Base-by-base conservation (phyloP, 1,139 yeast species). In the Suhomyces kunorum region DNA sequence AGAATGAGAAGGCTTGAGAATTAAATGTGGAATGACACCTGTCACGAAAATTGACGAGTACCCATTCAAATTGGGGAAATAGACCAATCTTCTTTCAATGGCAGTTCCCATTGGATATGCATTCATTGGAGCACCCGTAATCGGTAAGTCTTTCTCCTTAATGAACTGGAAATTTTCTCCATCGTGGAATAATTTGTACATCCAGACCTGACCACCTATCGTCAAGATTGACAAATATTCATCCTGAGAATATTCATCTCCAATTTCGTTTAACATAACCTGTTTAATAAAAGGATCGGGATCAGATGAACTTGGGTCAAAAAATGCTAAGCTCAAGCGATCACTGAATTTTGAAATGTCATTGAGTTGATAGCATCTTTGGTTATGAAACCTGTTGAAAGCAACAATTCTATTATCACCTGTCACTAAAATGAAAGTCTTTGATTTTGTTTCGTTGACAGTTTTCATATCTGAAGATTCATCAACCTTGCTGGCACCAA, bases 231-330 rank as follows among this genome's bases (percentile, higher is more conserved):
- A 72, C 45, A 89, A 59, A 57, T 80, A 82, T 50, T 87, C 90
- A 25, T 67, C 68, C 34, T 64, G 62, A 24, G 61, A 54, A 39
- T 76, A 69, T 18, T 68, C 62, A 50, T 84, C 87, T 3, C 96
- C 96, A 32, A 88, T 56, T 34, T 75, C 78, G 37, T 80, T 76
- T 38, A 83, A 71, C 54, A 83, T 74, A 3, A 84, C 75, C 58
- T 86, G 92, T 54, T 83, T 85, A 43, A 86, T 78, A 31, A 78
- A 78, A 1, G 92, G 90, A 63, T 85, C 92, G 7, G 88, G 88
- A 16, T 80, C 73, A 19, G 78, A 78, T 28, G 76, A 78, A 25
- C 74, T 74, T 6, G 76, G 71, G 44, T 80, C 83, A 63, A 83
- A 84, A 32, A 76, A 70, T 8, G 76, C 77, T 15, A 85, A 63